Conservation (phyloP, 495 filamentous ascomycete genomes). For the Peziza echinospora region DNA sequence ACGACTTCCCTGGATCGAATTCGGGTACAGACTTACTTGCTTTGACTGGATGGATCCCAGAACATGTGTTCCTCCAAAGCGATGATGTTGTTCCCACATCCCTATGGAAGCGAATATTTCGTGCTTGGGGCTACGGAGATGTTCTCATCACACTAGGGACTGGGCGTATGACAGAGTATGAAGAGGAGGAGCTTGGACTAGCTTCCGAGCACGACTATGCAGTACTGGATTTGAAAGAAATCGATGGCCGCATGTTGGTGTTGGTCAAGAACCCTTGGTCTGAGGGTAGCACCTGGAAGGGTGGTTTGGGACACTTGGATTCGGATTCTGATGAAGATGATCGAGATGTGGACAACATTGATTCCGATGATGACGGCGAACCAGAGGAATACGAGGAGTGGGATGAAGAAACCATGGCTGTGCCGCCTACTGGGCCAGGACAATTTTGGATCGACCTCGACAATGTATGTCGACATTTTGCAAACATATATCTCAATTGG, state of each 20-base stretch:
- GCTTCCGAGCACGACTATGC: conserved; percentile 87
- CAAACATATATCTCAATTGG: conserved; percentile 94
- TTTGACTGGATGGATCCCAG: conserved; percentile 86
- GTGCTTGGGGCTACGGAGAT: conserved; percentile 53
- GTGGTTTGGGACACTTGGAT: conserved; percentile 8
- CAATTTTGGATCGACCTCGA: conserved; percentile 84
- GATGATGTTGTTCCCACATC: conserved; percentile 53
- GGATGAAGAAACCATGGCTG: conserved; percentile 2
- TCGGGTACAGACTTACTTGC: conserved; percentile 84
- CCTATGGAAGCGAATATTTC: conserved; percentile 59
- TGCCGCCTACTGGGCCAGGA: conserved; percentile 26
- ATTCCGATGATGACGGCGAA: conserved; percentile 4
- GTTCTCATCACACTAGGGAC: conserved; percentile 81
- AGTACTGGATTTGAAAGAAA: conserved; percentile 54
- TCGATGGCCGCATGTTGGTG: conserved; percentile 35
- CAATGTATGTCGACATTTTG: conserved; percentile 69
- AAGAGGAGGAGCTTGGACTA: conserved; percentile 62
- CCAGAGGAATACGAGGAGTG: conserved; percentile 7
- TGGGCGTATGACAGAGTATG: conserved; percentile 46
- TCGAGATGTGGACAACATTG: conserved; percentile 4
- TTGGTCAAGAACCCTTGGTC: conserved; percentile 95
- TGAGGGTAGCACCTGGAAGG: conserved; percentile 49
- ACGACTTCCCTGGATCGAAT: conserved; percentile 97
- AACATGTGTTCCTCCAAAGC: conserved; percentile 73
- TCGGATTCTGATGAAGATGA: conserved; percentile 1